Evolutionary conservation across 495 filamentous ascomycete genomes (phyloP), one percentile per base, ranked within the genome.

Genomic region (Xylaria bambusicola): DNA sequence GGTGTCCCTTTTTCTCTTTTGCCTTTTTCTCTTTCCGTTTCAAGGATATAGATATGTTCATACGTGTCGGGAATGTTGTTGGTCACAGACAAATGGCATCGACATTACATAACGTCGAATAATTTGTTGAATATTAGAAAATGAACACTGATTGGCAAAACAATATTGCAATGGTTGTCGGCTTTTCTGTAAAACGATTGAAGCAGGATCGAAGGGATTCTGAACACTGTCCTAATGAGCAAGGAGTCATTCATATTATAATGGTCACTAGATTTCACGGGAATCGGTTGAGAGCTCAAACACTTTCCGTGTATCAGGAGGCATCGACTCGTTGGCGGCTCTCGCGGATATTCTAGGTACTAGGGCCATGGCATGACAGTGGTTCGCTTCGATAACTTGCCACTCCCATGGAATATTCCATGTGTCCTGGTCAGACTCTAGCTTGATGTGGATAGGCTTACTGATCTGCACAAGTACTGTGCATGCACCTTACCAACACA

Each of bases 381-480:
- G 21, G 36, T 41, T 23, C 35, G 50, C 50, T 53, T 41, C n/a
- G 33, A 27, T 5, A 53, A 53, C 50, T 53, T 41, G 21, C 21
- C 35, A 53, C 50, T 41, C n/a, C 35, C 35, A 41, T 40, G 35
- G 20, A 17, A 27, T 41, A 41, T 40, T 40, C 50, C 35, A 41
- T 53, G 21, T 41, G 41, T 35, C 50, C 50, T 41, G 21, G 50
- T 41, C 50, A 23, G 21, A 53, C 21, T 35, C 36, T 53, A 53
- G 23, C 50, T 53, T n/a, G 36, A 53, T 27, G 23, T 26, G 50
- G 50, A 38, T 41, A 41, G 23, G 15, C 20, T 26, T 23, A 35
- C 27, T 53, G 23, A 53, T 53, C 50, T n/a, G 21, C 35, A 53
- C 21, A 53, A 40, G 52, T 42, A 45, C 52, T 26, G 52, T 55